Evolutionary conservation across 441 rosid genomes (phyloP).

Genomic region (Macaranga tanarius): DNA sequence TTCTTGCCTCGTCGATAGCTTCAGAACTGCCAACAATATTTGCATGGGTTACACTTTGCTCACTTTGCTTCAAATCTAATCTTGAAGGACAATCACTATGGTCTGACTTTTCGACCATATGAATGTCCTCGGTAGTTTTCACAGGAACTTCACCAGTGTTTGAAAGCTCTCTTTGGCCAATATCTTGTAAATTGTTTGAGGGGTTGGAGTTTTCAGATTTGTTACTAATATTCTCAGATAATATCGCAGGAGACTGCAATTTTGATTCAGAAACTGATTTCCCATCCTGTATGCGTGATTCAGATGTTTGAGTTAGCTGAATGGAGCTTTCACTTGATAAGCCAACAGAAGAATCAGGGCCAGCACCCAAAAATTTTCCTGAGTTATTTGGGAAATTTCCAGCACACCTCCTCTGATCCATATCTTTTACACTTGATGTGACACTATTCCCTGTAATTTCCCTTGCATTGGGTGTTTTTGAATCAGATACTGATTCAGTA

Average conservation of each 20-base stretch:
- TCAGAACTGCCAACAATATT: conserved; percentile 34
- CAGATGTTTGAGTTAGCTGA: conserved; percentile 36
- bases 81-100: conserved; percentile 19
- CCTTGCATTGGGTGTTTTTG: conserved; percentile 36
- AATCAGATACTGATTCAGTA: conserved; percentile 33
- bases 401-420: conserved; percentile 31
- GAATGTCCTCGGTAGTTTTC: conserved; percentile 15
- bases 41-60: conserved; percentile 30
- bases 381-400: conserved; percentile 33
- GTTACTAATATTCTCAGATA: conserved; percentile 20
- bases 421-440: conserved; percentile 32
- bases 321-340: conserved; percentile 30
- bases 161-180: conserved; percentile 27
- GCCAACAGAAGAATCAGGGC: conserved; percentile 28
- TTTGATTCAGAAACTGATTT: conserved; percentile 34
- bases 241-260: conserved; percentile 30
- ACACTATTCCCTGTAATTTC: conserved; percentile 33
- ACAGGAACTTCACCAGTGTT: conserved; percentile 32
- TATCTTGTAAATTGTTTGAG: conserved; percentile 31
- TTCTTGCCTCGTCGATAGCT: conserved; percentile 20
- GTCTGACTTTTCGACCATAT: conserved; percentile 28
- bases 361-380: conserved; percentile 24
- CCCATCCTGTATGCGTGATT: conserved; percentile 37
- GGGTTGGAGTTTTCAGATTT: conserved; percentile 36
- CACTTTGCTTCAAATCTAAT: conserved; percentile 29